Evolutionary conservation across 805 yeast genomes (phyloP).

Genomic region (Candida ponderosae): DNA sequence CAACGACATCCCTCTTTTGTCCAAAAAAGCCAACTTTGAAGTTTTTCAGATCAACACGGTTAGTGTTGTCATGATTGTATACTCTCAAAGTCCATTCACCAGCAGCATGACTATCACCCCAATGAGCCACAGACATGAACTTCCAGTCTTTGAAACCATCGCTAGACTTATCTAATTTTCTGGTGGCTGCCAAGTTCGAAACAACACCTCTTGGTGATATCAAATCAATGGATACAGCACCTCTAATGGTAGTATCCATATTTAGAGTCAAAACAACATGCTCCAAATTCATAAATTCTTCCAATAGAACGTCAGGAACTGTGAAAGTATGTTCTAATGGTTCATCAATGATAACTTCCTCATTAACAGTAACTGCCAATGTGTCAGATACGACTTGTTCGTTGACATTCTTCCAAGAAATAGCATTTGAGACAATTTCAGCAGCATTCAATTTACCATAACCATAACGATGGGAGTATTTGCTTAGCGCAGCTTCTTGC

Average conservation of each 20-base stretch:
- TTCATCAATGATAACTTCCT: constrained; percentile 15
- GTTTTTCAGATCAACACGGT: constrained; percentile 37
- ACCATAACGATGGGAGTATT: constrained; percentile 82
- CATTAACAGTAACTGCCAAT: constrained; percentile 19
- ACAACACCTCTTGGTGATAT: constrained; percentile 68
- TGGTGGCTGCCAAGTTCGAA: constrained; percentile 64
- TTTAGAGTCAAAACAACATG: constrained; percentile 81
- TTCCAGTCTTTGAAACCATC: constrained; percentile 78
- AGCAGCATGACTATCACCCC: constrained; percentile 82
- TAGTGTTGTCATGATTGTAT: constrained; percentile 29
- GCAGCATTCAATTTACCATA: constrained; percentile 89
- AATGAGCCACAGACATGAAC: constrained; percentile 95
- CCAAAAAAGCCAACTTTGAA: constrained; percentile 87
- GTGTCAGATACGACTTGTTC: constrained; percentile 77
- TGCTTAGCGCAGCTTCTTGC: constrained; percentile 62
- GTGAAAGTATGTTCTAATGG: constrained; percentile 29
- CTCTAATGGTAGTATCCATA: constrained; percentile 58
- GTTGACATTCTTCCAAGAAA: constrained; percentile 74
- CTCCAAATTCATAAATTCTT: constrained; percentile 67
- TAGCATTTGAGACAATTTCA: constrained; percentile 62
- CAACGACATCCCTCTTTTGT: constrained; percentile 43
- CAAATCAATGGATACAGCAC: constrained; percentile 57
- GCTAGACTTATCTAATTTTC: constrained; percentile 48
- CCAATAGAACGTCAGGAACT: constrained; percentile 41
- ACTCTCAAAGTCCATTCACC: constrained; percentile 84